Evolutionary conservation across 495 filamentous ascomycete species (phyloP), one percentile per base, ranked within the genome.

Genomic region (Lasiosphaeris hirsuta): DNA sequence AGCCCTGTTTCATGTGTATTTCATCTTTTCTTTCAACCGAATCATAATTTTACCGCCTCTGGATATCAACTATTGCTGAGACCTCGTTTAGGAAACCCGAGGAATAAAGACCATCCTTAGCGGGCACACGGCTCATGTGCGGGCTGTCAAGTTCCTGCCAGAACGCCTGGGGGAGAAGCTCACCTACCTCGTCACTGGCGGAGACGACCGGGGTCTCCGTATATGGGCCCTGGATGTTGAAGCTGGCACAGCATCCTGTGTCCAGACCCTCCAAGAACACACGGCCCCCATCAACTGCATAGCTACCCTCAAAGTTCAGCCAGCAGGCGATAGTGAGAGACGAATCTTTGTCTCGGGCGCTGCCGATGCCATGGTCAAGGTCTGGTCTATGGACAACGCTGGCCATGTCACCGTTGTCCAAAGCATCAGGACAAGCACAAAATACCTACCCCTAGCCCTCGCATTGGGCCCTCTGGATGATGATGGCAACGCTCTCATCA

Each of bases 61-160:
- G 10, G 35, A 46, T 14, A 50, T 9, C n/a, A 2, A 37, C 18
- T 6, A 23, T 15, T 55, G 39, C 53, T 66, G 40, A 63, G 23
- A 45, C 23, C 11, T 9, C 33, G 42, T 10, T 34, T 51, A 75
- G 71, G 63, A 88, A 75, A 76, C 85, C 41, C 59, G 69, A 36
- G 91, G 92, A 13, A 78, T 96, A 10, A 79, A 78, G 35, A 70
- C 73, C 7, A 78, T 96, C 7, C 79, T 98, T n/a, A 79, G 81
- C 33, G 92, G 91, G 15, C 94, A 98, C 68, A 83, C 78, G 23
- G 88, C 89, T 62, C 83, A 79, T 57, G 91, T 98, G 56, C 93
- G 88, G 67, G 92, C 81, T 48, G 85, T 97, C 51, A 88, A 83
- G 65, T 95, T 97, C 66, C 81, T 92, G 52, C 82, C 80, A 8